Evolutionary conservation across 371 early-diverging fungal genomes (phyloP).

Genomic region (Lichtheimia corymbifera): DNA sequence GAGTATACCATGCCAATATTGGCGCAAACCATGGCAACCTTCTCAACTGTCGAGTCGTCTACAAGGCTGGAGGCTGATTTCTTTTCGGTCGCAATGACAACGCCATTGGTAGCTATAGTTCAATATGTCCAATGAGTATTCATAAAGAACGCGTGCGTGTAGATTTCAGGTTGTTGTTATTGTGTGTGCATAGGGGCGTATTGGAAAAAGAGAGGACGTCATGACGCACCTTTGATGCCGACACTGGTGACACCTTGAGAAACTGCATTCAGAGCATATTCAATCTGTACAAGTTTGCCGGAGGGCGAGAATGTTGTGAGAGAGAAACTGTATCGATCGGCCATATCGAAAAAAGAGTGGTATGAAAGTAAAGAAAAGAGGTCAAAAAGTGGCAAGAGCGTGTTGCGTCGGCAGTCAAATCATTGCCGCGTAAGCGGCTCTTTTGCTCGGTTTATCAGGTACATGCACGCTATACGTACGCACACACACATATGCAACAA

Average conservation of each 20-base stretch:
- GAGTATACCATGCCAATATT: slow-evolving; percentile 98
- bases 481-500: too few species aligned
- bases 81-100: slow-evolving; percentile 98
- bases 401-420: neutral
- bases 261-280: slow-evolving; percentile 98
- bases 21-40: slow-evolving; percentile 86
- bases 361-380: neutral
- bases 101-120: slow-evolving; percentile 87
- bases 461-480: too few species aligned
- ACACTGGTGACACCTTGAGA: slow-evolving; percentile 94
- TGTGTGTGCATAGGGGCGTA: neutral
- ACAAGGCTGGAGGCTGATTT: slow-evolving; percentile 92
- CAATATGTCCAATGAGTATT: neutral
- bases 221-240: slow-evolving; percentile 90
- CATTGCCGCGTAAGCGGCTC: too few species aligned
- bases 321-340: slow-evolving; percentile 89
- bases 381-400: neutral
- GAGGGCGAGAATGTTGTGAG: slow-evolving; percentile 99
- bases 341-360: slow-evolving; percentile 25
- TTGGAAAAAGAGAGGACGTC: neutral
- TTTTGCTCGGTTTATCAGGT: too few species aligned
- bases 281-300: slow-evolving; percentile 99
- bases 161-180: neutral
- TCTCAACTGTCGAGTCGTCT: slow-evolving; percentile 87
- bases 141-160: neutral